Evolutionary conservation across 176 grass and related monocot species (phyloP).

Genomic region (Ananas comosus): DNA sequence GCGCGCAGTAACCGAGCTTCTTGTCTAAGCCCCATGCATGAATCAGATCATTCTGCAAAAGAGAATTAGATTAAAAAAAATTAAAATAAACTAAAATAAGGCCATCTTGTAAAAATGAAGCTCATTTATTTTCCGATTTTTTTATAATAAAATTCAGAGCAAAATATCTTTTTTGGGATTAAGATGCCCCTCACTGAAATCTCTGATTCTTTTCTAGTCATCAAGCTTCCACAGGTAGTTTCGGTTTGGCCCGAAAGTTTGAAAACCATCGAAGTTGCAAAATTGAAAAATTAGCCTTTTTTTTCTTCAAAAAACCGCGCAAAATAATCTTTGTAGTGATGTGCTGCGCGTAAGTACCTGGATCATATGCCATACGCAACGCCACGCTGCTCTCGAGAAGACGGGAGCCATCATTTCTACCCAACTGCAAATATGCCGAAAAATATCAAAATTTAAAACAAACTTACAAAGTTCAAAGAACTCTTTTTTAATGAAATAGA

Average conservation of each 20-base stretch:
- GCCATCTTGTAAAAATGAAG: background rate
- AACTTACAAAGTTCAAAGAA: background rate
- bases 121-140: background rate
- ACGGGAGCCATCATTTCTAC: constrained; percentile 85
- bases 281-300: background rate
- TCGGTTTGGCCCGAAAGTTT: no score
- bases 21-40: constrained; percentile 31
- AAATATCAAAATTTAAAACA: background rate
- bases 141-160: no score
- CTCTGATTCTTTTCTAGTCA: no score
- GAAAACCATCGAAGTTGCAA: no score
- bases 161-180: no score
- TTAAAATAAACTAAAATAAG: background rate
- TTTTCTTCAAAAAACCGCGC: no score
- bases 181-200: no score
- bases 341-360: constrained; percentile 20
- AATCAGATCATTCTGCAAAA: constrained; percentile 42
- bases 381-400: constrained; percentile 62
- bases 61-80: background rate
- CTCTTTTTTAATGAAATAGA: background rate
- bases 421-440: constrained; percentile 31
- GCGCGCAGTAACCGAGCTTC: constrained; percentile 15
- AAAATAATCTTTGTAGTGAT: no score
- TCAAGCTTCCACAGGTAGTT: no score
- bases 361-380: constrained; percentile 84